These are phyloP conservation scores for Pythium coloratum DNA, from an alignment of 352 stramenopile species.

Conservation along the genomic window DNA sequence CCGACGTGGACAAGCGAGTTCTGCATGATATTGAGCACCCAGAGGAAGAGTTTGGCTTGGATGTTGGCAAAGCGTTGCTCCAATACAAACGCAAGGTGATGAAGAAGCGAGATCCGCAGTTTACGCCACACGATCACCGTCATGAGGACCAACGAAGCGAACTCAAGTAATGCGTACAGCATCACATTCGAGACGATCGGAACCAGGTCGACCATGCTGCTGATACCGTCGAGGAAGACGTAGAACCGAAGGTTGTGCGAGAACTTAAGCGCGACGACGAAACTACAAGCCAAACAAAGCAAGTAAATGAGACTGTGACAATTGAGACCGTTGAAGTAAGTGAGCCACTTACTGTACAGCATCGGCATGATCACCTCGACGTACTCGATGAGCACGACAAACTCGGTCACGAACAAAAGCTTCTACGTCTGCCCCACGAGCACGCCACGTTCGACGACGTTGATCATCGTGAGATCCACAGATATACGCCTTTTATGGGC, in stretches of 20 bases:
- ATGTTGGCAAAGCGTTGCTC: slow-evolving; percentile 22
- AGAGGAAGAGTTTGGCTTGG: slow-evolving; percentile 23
- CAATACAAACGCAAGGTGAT: slow-evolving; percentile 26
- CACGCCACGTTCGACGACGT: not conserved
- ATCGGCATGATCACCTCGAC: slow-evolving; percentile 36
- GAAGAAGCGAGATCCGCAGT: slow-evolving; percentile 15
- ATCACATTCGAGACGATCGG: slow-evolving; percentile 4
- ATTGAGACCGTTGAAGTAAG: no score
- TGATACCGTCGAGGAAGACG: slow-evolving; percentile 26
- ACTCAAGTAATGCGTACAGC: slow-evolving; percentile 19
- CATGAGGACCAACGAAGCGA: slow-evolving; percentile 10
- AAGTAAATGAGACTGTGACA: not conserved
- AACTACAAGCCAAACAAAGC: not conserved
- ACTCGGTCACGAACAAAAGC: slow-evolving; percentile 38
- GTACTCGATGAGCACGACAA: slow-evolving; percentile 39
- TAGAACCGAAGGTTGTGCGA: slow-evolving; percentile 33
- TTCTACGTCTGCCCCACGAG: slow-evolving; percentile 18
- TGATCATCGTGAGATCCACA: not conserved
- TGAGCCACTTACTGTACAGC: slow-evolving; percentile 27
- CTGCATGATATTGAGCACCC: slow-evolving; percentile 21
- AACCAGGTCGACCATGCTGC: slow-evolving; percentile 1
- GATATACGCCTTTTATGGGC: not conserved
- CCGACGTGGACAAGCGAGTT: slow-evolving; percentile 16
- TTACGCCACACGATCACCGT: slow-evolving; percentile 8
- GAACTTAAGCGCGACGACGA: slow-evolving; percentile 25